These are phyloP conservation scores for Dionaea muscipula DNA, from an alignment of 179 eudicot genomes.

Conservation along the genomic window DNA sequence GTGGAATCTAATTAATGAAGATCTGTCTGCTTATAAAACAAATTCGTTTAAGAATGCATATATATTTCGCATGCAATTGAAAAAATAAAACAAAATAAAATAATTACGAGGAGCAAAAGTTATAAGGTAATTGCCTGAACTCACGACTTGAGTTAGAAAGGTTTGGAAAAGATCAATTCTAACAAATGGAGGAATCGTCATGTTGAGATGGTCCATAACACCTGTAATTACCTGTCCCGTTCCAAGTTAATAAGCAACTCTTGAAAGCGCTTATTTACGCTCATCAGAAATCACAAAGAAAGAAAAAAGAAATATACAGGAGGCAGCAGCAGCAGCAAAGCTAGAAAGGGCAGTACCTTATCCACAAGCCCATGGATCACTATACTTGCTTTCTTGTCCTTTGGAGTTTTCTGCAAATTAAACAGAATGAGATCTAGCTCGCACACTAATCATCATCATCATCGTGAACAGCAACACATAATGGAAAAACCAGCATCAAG, in stretches of 20 bases:
- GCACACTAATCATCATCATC: too few species aligned
- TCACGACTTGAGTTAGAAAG: slow-evolving; percentile 27
- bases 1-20: too few species aligned
- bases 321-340: too few species aligned
- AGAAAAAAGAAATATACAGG: too few species aligned
- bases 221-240: slow-evolving; percentile 62
- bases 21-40: too few species aligned
- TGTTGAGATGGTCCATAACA: slow-evolving; percentile 52
- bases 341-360: slow-evolving; percentile 35
- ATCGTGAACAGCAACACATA: neutral
- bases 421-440: neutral
- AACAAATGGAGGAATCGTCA: slow-evolving; percentile 72
- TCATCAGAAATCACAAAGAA: too few species aligned
- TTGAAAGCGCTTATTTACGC: too few species aligned
- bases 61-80: too few species aligned
- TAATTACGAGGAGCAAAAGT: neutral
- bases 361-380: slow-evolving; percentile 74
- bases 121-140: slow-evolving; percentile 22
- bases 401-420: slow-evolving; percentile 59
- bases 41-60: too few species aligned
- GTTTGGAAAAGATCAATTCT: slow-evolving; percentile 65
- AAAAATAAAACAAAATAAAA: too few species aligned
- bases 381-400: slow-evolving; percentile 75
- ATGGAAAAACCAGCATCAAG: neutral
- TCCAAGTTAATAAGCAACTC: slow-evolving; percentile 9